These are phyloP conservation scores for Leishmania tarentolae DNA, from an alignment of 208 protist genomes.

Conservation along the genomic window DNA sequence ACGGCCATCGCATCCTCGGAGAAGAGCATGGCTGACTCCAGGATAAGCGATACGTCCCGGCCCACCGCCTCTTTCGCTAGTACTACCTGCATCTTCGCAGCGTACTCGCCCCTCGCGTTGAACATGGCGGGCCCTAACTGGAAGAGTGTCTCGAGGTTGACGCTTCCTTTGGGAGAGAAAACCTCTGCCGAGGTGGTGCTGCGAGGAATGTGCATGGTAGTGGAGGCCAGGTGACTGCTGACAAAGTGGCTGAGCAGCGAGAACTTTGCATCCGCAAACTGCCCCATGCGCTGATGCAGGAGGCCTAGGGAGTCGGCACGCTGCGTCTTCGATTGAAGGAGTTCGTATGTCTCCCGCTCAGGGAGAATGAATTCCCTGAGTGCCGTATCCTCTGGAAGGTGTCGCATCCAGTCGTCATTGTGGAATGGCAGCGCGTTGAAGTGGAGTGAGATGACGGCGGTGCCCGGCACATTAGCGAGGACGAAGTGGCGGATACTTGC, in stretches of 20 bases:
- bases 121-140: constrained; percentile 56
- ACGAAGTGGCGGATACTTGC: constrained; percentile 39
- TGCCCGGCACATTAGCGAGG: constrained; percentile 50
- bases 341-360: constrained; percentile 10
- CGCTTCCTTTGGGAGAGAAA: constrained; percentile 51
- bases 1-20: constrained; percentile 38
- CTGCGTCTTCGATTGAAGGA: not conserved
- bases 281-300: constrained; percentile 14
- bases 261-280: constrained; percentile 52
- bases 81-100: constrained; percentile 60
- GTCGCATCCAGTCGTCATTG: constrained; percentile 59
- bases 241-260: constrained; percentile 54
- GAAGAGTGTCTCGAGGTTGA: constrained; percentile 69
- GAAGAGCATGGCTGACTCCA: constrained; percentile 64
- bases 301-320: constrained; percentile 4
- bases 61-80: constrained; percentile 53
- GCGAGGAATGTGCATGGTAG: constrained; percentile 62
- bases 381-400: constrained; percentile 26
- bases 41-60: constrained; percentile 54
- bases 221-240: constrained; percentile 59
- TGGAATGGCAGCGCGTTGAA: constrained; percentile 68
- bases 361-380: constrained; percentile 33
- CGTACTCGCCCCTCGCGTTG: constrained; percentile 57
- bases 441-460: constrained; percentile 45
- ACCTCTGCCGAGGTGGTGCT: constrained; percentile 31